Percentiles rank a stretch among this genome's conserved stretches.
Conservation (phyloP, 2,329 filamentous ascomycete species). For the Emericellopsis atlantica region DNA sequence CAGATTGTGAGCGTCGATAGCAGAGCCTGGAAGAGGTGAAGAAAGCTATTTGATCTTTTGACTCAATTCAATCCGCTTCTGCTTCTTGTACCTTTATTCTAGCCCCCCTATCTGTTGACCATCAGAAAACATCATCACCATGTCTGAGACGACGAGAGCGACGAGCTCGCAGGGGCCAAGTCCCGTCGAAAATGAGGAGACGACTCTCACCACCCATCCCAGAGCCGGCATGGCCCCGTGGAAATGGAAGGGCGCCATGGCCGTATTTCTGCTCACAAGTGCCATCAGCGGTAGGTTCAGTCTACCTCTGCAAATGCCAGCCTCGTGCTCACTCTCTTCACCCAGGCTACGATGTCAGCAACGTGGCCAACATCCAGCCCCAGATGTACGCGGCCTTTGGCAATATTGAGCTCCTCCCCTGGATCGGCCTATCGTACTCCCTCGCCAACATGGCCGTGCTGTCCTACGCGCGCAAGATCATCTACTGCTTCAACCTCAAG, state of each 20-base stretch:
- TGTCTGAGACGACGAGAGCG: neutral
- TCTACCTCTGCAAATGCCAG: neutral
- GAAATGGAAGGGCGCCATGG: slow-evolving; percentile 5
- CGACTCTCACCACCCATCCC: neutral
- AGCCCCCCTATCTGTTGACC: too few species aligned
- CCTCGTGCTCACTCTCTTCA: neutral
- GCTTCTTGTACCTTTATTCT: too few species aligned
- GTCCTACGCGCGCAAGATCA: slow-evolving; percentile 19
- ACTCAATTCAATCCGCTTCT: too few species aligned
- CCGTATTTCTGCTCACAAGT: slow-evolving; percentile 3
- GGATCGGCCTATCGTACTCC: slow-evolving; percentile 23
- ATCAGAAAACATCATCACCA: too few species aligned
- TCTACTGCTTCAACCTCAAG: slow-evolving; percentile 17
- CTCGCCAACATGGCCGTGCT: slow-evolving; percentile 18
- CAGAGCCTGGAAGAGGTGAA: too few species aligned
- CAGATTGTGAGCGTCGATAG: too few species aligned
- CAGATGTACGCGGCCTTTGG: slow-evolving; percentile 40
- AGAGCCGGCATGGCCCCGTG: slow-evolving; percentile 2
- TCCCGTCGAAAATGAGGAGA: too few species aligned
- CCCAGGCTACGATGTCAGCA: slow-evolving; percentile 26
- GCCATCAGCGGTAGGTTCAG: slow-evolving; percentile 4
- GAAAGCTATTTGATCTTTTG: too few species aligned
- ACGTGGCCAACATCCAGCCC: slow-evolving; percentile 40
- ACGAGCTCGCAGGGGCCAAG: too few species aligned
- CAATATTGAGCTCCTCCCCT: slow-evolving; percentile 22